Evolutionary conservation across 148 eudicot species (phyloP).

Genomic region (Chenopodium album): DNA sequence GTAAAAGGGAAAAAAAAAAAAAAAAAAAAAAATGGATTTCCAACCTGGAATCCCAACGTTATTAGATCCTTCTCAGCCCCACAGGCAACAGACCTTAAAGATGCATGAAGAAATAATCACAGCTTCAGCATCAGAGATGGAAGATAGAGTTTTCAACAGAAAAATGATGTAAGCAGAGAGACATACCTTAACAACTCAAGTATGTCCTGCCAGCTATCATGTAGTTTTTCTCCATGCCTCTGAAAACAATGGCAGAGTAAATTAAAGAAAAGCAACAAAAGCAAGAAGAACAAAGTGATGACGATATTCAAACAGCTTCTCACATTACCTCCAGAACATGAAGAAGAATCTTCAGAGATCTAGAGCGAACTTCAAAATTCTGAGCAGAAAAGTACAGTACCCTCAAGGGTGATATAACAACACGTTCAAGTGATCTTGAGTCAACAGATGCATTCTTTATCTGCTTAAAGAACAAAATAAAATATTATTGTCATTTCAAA

Average conservation of each 20-base stretch:
- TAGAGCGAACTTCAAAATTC: constrained; percentile 76
- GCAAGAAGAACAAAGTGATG: constrained; percentile 7
- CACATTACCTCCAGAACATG: constrained; percentile 89
- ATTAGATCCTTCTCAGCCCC: constrained; percentile 90
- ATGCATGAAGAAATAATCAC: constrained; percentile 14
- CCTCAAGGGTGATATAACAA: constrained; percentile 81
- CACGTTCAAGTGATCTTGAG: constrained; percentile 72
- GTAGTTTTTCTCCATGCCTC: constrained; percentile 91
- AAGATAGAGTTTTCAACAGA: constrained; percentile 12
- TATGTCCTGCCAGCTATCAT: constrained; percentile 89
- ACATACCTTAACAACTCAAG: constrained; percentile 83
- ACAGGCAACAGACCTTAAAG: constrained; percentile 76
- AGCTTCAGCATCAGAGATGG: constrained; percentile 14
- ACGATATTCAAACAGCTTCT: constrained; percentile 6
- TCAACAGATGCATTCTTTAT: constrained; percentile 37
- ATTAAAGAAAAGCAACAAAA: constrained; percentile 13
- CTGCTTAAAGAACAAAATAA: constrained; percentile 32
- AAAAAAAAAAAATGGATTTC: neutral
- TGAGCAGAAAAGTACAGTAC: constrained; percentile 68
- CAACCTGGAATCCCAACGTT: constrained; percentile 94
- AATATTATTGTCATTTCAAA: constrained; percentile 1
- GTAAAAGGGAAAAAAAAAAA: neutral
- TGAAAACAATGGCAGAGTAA: constrained; percentile 33
- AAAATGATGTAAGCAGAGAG: constrained; percentile 1
- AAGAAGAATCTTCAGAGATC: constrained; percentile 84